These are phyloP conservation scores for Podaxis rugospora DNA, from an alignment of 768 basidiomycete genomes.

Conservation along the genomic window DNA sequence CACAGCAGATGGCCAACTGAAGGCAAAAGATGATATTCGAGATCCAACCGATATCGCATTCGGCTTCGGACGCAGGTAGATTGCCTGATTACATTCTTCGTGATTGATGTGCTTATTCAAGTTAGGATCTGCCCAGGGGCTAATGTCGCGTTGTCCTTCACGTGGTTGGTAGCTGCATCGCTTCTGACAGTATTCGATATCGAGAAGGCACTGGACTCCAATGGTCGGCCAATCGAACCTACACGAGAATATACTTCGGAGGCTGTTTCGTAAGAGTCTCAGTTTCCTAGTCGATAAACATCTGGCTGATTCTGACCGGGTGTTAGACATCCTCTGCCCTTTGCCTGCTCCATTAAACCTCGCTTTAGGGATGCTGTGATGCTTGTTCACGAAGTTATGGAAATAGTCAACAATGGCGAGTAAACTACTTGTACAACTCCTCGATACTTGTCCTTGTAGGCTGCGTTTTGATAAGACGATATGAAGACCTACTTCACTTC, in stretches of 20 bases:
- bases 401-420: background rate
- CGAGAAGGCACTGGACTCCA: background rate
- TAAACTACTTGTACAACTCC: background rate
- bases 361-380: background rate
- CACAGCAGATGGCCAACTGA: background rate
- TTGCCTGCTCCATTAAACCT: constrained; percentile 1
- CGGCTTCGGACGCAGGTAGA: constrained; percentile 14
- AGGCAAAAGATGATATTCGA: background rate
- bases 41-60: constrained; percentile 9
- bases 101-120: background rate
- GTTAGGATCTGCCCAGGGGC: constrained; percentile 5
- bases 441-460: too few relatives aligned
- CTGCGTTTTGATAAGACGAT: too few relatives aligned
- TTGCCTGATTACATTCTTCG: background rate
- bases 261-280: constrained; percentile 20
- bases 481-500: too few relatives aligned
- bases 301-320: background rate
- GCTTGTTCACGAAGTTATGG: background rate
- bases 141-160: background rate
- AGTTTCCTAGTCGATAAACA: background rate
- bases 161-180: constrained; percentile 7
- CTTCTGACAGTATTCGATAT: constrained; percentile 9
- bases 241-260: constrained; percentile 20
- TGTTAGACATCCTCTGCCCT: background rate
- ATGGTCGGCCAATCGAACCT: constrained; percentile 18